Evolutionary conservation across 164 flowering plant genomes (phyloP), one percentile per base, ranked within the genome.

Genomic region (Vitis labrusca): DNA sequence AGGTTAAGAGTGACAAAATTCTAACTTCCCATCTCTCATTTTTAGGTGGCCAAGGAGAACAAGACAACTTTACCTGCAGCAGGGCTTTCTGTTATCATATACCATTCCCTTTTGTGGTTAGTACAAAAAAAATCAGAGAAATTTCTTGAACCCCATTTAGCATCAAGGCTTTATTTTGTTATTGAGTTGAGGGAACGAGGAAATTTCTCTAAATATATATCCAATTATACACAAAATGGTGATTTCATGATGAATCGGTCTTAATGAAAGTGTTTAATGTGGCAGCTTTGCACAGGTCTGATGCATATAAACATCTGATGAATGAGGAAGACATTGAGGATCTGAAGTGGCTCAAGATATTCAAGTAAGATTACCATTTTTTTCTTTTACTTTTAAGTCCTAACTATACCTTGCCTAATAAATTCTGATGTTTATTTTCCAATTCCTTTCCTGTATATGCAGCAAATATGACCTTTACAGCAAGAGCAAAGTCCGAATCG

Each of bases 321-420:
- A 87, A 83, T 44, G 85, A 86, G 49, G 96, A 89, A 66, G 93
- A 91, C 48, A 50, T 50, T 9, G 87, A 89, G 74, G 87, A 89
- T 71, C 73, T 87, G 55, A 83, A 89, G 66, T 89, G 92, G 96
- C 87, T 89, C 15, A 70, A 89, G 9, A 59, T 87, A 15, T 91
- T 91, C 78, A 89, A 87, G 90, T 89, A 80, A 30, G 69, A 50
- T 4, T 11, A 11, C 14, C 44, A 2, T 37, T 37, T 37, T 6
- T 37, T 37, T 37, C 7, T 37, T 37, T 5, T 37, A 3, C 44
- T 37, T 37, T 5, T 6, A 0, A 37, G 6, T 6, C 44, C 44
- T 37, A 37, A 37, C 6, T 37, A 37, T 37, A 37, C 44, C 7
- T 37, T 37, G 5, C 44, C 44, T 37, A 37, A 37, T 37, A 37